Base-by-base conservation (phyloP, 495 filamentous ascomycete species). In the Cercophora scortea region DNA sequence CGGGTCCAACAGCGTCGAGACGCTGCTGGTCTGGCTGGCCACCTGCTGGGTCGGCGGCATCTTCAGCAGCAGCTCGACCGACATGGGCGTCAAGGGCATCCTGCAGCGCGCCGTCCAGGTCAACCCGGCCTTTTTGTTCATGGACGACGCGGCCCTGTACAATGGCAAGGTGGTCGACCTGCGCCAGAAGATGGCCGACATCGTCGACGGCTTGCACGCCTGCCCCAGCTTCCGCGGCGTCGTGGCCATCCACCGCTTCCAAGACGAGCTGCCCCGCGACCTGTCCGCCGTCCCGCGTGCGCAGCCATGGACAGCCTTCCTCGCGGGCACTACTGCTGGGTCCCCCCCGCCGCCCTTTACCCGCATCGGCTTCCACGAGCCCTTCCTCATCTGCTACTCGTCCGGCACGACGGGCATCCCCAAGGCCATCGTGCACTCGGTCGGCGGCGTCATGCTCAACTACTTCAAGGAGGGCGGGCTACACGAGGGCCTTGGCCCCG, bases 11-110 rank as follows among this genome's bases (percentile, higher is more conserved):
- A 82, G 79, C n/a, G 71, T 89, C 40, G 85, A 90, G 61, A 88
- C 87, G 4, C 57, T 88, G 25, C 63, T 77, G 2, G 76, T 89
- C 15, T 83, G 83, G 56, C 65, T 87, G 46, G 87, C 84, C 2
- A 73, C 80, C 0, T 74, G 73, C 8, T 79, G 81, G 61, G 56
- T 90, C 12, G 88, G 88, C 0, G 88, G 75, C 12, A 65, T 93
- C 15, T 89, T 89, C 60, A 83, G 78, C 36, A 83, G 79, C 44
- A 81, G 77, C 43, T 86, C 82, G 25, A 91, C 88, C 1, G 88
- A 93, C 71, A 91, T 88, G 77, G 87, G 87, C 0, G 79, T 81
- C 35, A 82, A 84, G 58, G 88, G 88, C 0, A 80, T 93, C 9
- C 61, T 93, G 56, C 85, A 91, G 65, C 73, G 88, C 19, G 66